Evolutionary conservation across 129 eudicot species (phyloP).

Genomic region (Artemisia tridentata): DNA sequence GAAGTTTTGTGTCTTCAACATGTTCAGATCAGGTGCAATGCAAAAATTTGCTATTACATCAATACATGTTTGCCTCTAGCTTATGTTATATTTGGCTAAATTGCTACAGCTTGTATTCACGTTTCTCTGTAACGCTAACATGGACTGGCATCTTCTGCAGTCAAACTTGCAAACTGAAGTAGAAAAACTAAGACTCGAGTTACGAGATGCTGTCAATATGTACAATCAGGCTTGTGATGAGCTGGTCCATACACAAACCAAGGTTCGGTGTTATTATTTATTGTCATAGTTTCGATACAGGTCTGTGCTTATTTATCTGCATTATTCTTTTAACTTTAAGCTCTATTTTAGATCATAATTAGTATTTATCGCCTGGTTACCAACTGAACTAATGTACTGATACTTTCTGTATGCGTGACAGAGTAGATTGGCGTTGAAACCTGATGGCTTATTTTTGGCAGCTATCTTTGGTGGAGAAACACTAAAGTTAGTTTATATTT

Average conservation of each 20-base stretch:
- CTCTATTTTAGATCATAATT: too few relatives aligned
- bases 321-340: not conserved
- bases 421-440: slow-evolving; percentile 88
- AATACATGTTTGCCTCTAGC: slow-evolving; percentile 12
- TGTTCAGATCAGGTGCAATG: slow-evolving; percentile 49
- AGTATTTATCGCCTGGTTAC: slow-evolving; percentile 2
- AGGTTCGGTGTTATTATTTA: slow-evolving; percentile 44
- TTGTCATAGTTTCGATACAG: slow-evolving; percentile 55
- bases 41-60: slow-evolving; percentile 4
- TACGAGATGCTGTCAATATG: slow-evolving; percentile 50
- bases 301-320: slow-evolving; percentile 36
- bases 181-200: slow-evolving; percentile 59
- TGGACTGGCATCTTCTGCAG: slow-evolving; percentile 43
- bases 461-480: slow-evolving; percentile 99
- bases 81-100: not conserved
- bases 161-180: slow-evolving; percentile 58
- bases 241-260: slow-evolving; percentile 66
- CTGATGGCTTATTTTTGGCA: slow-evolving; percentile 92
- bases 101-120: slow-evolving; percentile 1
- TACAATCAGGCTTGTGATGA: slow-evolving; percentile 83
- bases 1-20: slow-evolving; percentile 43
- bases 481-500: slow-evolving; percentile 45
- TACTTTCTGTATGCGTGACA: slow-evolving; percentile 35
- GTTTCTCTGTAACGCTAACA: slow-evolving; percentile 18
- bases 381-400: not conserved